Evolutionary conservation across 1,139 yeast species (phyloP).

Genomic region (Yamadazyma spencermartinsiae): DNA sequence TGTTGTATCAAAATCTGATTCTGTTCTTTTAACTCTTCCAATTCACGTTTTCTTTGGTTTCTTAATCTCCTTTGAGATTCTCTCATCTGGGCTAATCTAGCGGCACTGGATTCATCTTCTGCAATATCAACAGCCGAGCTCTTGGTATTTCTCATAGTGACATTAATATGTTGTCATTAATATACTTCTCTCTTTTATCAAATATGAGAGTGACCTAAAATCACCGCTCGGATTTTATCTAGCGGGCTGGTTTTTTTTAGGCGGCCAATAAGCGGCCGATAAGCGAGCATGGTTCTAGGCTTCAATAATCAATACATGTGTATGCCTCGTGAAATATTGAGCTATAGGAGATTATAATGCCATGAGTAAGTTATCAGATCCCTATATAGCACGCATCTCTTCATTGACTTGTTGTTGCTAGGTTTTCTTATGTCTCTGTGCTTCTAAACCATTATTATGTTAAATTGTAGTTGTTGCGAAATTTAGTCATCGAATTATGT

Average conservation of each 20-base stretch:
- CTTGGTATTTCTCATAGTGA: too few species aligned
- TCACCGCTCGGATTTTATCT: conserved; percentile 1
- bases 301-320: too few species aligned
- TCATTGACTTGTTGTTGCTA: background rate
- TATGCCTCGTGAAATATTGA: too few species aligned
- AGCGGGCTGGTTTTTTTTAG: background rate
- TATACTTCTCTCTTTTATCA: too few species aligned
- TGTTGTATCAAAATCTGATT: conserved; percentile 4
- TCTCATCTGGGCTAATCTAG: conserved; percentile 10
- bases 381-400: too few species aligned
- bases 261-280: background rate
- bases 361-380: too few species aligned
- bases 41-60: conserved; percentile 9
- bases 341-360: background rate
- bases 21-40: conserved; percentile 5
- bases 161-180: too few species aligned
- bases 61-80: conserved; percentile 10
- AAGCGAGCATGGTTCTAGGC: background rate
- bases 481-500: background rate
- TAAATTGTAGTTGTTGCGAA: background rate
- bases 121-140: background rate
- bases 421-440: too few species aligned
- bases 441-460: too few species aligned
- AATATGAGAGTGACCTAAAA: background rate
- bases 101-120: background rate